A percentile compares a stretch with the other conserved stretches of the same genome.
phyloP scores from a whole-genome alignment of 2,329 filamentous ascomycete genomes.

The Alternaria dauci region DNA sequence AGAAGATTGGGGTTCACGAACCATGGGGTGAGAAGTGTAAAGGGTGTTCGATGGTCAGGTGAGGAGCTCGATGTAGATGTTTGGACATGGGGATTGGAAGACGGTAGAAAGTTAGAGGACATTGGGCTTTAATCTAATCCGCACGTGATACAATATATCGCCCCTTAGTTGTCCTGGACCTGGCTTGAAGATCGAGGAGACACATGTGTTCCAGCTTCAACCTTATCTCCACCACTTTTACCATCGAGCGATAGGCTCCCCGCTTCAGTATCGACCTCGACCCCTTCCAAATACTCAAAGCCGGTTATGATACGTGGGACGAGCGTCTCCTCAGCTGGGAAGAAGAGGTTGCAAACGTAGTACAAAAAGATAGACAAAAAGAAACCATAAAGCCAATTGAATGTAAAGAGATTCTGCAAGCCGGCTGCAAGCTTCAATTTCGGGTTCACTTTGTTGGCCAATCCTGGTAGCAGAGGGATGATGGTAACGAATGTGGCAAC shows the following conservation, averaged over 20 bases:
- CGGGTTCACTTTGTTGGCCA: constrained; percentile 30
- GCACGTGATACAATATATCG: too few relatives aligned
- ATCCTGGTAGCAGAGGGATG: constrained; percentile 25
- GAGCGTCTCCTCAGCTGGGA: constrained; percentile 43
- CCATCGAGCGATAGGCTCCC: neutral
- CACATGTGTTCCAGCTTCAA: neutral
- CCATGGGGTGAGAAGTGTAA: constrained; percentile 16
- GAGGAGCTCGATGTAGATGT: constrained; percentile 7
- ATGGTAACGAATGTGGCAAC: constrained; percentile 28
- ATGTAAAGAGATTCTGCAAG: constrained; percentile 43
- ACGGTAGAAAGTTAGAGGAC: constrained; percentile 13
- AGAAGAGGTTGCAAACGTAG: constrained; percentile 40
- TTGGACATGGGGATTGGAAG: constrained; percentile 19
- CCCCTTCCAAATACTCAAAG: constrained; percentile 13
- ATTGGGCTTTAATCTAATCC: constrained; percentile 7
- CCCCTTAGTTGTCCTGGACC: neutral
- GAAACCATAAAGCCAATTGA: constrained; percentile 50
- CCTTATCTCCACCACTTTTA: neutral
- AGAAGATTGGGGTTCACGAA: constrained; percentile 25
- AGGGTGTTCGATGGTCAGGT: constrained; percentile 15
- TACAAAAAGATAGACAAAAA: constrained; percentile 37
- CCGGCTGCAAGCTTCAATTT: constrained; percentile 23
- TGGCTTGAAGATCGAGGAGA: neutral
- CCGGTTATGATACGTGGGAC: constrained; percentile 28
- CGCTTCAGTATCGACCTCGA: constrained; percentile 1